phyloP scores from a whole-genome alignment of 768 basidiomycete genomes.

The Termitomyces sp. region DNA sequence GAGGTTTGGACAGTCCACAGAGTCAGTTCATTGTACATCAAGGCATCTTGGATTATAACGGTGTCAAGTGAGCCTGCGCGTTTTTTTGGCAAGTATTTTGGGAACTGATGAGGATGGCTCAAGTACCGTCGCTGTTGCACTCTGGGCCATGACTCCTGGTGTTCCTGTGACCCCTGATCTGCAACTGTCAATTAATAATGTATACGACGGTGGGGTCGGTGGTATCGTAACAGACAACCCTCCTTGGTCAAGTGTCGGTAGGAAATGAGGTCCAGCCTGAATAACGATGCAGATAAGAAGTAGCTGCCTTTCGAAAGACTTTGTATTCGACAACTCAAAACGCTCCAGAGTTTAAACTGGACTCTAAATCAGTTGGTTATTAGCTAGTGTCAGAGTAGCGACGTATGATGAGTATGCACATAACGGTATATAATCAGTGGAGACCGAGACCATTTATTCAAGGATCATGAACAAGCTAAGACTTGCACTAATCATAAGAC shows the following conservation, averaged over 20 bases:
- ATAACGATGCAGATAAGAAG: no score
- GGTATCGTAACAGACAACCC: slow-evolving; percentile 54
- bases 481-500: not conserved
- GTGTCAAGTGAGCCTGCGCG: slow-evolving; percentile 50
- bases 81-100: not conserved
- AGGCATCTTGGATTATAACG: slow-evolving; percentile 71
- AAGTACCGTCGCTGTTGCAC: slow-evolving; percentile 57
- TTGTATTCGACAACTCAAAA: not conserved
- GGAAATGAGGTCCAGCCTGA: slow-evolving; percentile 1
- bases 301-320: not conserved
- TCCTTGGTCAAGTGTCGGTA: slow-evolving; percentile 39
- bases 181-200: slow-evolving; percentile 45
- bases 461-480: not conserved
- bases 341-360: not conserved
- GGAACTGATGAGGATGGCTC: not conserved
- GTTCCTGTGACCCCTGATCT: slow-evolving; percentile 45
- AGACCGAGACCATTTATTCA: not conserved
- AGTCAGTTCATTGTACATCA: slow-evolving; percentile 78
- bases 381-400: not conserved
- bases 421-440: not conserved
- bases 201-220: slow-evolving; percentile 65
- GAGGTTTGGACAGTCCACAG: slow-evolving; percentile 49
- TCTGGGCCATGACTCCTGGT: slow-evolving; percentile 60
- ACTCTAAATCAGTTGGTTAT: not conserved
- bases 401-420: not conserved